A percentile compares a stretch with the other conserved stretches of the same genome.
Conservation (phyloP, 768 basidiomycete species). For the Boletus rubroflammeus region DNA sequence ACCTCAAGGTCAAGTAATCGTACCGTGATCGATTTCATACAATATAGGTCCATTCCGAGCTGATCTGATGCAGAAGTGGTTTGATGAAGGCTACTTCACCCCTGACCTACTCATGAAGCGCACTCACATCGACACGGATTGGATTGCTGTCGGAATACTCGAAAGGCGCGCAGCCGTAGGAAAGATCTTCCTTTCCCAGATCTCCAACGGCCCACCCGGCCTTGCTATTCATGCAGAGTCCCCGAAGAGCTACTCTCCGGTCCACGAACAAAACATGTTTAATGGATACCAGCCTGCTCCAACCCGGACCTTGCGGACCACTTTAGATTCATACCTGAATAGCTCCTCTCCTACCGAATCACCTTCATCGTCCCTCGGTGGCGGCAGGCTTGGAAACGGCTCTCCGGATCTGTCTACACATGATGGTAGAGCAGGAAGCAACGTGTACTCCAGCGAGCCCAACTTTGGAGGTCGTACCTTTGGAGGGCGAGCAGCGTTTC, state of each 20-base stretch:
- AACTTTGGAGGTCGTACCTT: slow-evolving; percentile 33
- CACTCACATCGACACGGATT: slow-evolving; percentile 62
- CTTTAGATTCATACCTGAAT: slow-evolving; percentile 59
- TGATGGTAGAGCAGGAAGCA: slow-evolving; percentile 42
- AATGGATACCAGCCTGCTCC: slow-evolving; percentile 67
- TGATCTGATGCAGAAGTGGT: slow-evolving; percentile 92
- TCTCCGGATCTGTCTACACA: slow-evolving; percentile 69
- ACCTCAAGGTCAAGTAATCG: background rate
- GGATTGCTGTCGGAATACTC: slow-evolving; percentile 62
- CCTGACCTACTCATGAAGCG: slow-evolving; percentile 83
- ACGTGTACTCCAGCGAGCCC: slow-evolving; percentile 37
- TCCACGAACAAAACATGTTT: slow-evolving; percentile 37
- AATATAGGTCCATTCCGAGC: slow-evolving; percentile 81
- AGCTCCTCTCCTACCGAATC: slow-evolving; percentile 62
- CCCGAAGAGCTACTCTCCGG: slow-evolving; percentile 41
- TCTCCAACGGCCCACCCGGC: slow-evolving; percentile 49
- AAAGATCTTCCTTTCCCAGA: slow-evolving; percentile 62
- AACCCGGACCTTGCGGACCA: slow-evolving; percentile 54
- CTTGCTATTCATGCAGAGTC: slow-evolving; percentile 48
- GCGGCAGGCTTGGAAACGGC: slow-evolving; percentile 56
- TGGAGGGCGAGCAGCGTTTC: slow-evolving; percentile 36
- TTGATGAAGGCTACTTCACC: slow-evolving; percentile 84
- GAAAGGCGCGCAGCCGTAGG: slow-evolving; percentile 47
- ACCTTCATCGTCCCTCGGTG: slow-evolving; percentile 68
- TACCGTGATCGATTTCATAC: slow-evolving; percentile 1